phyloP scores from a whole-genome alignment of 129 eudicot species.

The Logfia minima region DNA sequence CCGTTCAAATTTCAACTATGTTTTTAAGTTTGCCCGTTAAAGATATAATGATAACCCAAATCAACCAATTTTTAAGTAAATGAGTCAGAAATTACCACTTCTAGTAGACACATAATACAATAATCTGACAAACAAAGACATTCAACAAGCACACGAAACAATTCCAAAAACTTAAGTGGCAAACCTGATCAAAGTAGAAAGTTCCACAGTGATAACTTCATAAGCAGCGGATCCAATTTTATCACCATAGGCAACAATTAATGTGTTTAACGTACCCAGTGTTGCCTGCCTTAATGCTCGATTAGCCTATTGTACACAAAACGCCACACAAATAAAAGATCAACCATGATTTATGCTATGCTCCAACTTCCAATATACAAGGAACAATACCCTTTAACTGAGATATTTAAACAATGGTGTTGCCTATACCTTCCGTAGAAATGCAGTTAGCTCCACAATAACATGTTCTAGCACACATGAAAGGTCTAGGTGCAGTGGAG shows the following conservation, averaged over 20 bases:
- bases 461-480: slow-evolving; percentile 93
- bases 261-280: slow-evolving; percentile 79
- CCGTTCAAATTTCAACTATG: neutral
- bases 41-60: neutral
- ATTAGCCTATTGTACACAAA: slow-evolving; percentile 60
- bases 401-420: neutral
- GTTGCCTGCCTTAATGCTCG: slow-evolving; percentile 98
- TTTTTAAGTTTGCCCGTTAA: neutral
- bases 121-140: slow-evolving; percentile 10
- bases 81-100: neutral
- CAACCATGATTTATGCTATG: slow-evolving; percentile 20
- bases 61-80: neutral
- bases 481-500: slow-evolving; percentile 83
- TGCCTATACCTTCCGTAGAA: slow-evolving; percentile 73
- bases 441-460: slow-evolving; percentile 86
- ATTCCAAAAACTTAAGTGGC: slow-evolving; percentile 11
- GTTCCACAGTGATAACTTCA: slow-evolving; percentile 91
- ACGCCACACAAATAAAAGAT: neutral
- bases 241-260: slow-evolving; percentile 92
- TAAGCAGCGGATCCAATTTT: slow-evolving; percentile 90
- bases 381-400: slow-evolving; percentile 6
- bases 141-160: neutral
- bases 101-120: slow-evolving; percentile 11
- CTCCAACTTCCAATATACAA: neutral
- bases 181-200: slow-evolving; percentile 92